These are phyloP conservation scores for Hymenoscyphus salicellus DNA, from an alignment of 2,329 filamentous ascomycete species.

Conservation along the genomic window DNA sequence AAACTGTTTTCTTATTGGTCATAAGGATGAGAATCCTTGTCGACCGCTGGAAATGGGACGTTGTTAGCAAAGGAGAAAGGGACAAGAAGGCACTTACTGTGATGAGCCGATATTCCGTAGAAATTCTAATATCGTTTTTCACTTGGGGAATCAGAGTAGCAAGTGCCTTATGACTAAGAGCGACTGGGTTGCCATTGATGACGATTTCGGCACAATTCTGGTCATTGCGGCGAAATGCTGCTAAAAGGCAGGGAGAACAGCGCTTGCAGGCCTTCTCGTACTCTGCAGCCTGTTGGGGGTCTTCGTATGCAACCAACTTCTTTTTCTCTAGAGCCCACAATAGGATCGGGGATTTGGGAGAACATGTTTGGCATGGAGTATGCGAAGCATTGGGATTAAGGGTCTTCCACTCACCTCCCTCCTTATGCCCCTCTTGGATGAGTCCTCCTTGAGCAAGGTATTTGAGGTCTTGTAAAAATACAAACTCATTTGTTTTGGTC, in stretches of 20 bases:
- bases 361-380: slow-evolving; percentile 13
- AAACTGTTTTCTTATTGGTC: too few species aligned
- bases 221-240: not conserved
- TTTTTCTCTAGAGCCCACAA: slow-evolving; percentile 40
- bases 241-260: not conserved
- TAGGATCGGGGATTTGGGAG: slow-evolving; percentile 33
- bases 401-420: not conserved
- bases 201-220: not conserved
- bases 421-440: not conserved
- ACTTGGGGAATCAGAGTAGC: not conserved
- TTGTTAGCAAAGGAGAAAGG: not conserved
- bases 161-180: not conserved
- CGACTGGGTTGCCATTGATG: not conserved
- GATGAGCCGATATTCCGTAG: not conserved
- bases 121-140: not conserved
- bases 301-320: slow-evolving; percentile 1
- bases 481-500: not conserved
- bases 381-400: not conserved
- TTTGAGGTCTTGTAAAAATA: not conserved
- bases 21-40: too few species aligned
- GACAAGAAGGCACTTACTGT: not conserved
- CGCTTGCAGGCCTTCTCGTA: slow-evolving; percentile 26
- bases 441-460: not conserved
- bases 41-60: not conserved
- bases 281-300: slow-evolving; percentile 40